Conservation (phyloP, 495 filamentous ascomycete species). For the Evernia prunastri region DNA sequence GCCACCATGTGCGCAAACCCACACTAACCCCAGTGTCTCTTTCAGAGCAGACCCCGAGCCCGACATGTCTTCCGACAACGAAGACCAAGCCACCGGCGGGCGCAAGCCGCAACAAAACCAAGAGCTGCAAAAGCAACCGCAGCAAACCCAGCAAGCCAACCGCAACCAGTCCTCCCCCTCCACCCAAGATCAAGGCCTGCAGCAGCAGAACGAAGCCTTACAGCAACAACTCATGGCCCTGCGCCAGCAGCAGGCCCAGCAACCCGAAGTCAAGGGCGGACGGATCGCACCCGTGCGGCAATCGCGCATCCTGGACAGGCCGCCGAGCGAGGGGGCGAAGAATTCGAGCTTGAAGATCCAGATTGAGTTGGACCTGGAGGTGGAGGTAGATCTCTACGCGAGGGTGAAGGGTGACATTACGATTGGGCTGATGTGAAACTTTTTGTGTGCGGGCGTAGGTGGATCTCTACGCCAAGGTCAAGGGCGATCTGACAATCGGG, state of each 20-base stretch:
- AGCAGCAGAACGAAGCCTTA: slow-evolving; percentile 21
- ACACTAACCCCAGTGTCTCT: slow-evolving; percentile 12
- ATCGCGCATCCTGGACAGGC: slow-evolving; percentile 29
- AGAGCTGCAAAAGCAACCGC: neutral
- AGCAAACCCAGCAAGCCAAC: slow-evolving; percentile 15
- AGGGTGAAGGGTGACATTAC: slow-evolving; percentile 28
- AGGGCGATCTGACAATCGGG: slow-evolving; percentile 26
- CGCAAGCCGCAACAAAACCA: slow-evolving; percentile 14
- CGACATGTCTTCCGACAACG: slow-evolving; percentile 22
- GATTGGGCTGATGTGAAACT: slow-evolving; percentile 27
- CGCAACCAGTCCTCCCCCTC: slow-evolving; percentile 11
- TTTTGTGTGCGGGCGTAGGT: slow-evolving; percentile 15
- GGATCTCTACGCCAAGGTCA: slow-evolving; percentile 23
- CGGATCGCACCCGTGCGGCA: slow-evolving; percentile 29
- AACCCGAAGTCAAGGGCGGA: slow-evolving; percentile 11
- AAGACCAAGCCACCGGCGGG: slow-evolving; percentile 16
- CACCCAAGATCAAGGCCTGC: slow-evolving; percentile 9
- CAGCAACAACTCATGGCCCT: slow-evolving; percentile 20
- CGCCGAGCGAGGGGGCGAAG: slow-evolving; percentile 24
- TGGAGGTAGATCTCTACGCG: slow-evolving; percentile 22
- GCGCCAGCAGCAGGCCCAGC: slow-evolving; percentile 5
- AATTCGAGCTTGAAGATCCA: slow-evolving; percentile 29
- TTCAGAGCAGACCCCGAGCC: slow-evolving; percentile 15
- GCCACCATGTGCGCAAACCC: neutral
- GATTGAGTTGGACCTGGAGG: slow-evolving; percentile 25